phyloP scores from a whole-genome alignment of 345 rosid genomes.

The Rhodamnia rubescens region DNA sequence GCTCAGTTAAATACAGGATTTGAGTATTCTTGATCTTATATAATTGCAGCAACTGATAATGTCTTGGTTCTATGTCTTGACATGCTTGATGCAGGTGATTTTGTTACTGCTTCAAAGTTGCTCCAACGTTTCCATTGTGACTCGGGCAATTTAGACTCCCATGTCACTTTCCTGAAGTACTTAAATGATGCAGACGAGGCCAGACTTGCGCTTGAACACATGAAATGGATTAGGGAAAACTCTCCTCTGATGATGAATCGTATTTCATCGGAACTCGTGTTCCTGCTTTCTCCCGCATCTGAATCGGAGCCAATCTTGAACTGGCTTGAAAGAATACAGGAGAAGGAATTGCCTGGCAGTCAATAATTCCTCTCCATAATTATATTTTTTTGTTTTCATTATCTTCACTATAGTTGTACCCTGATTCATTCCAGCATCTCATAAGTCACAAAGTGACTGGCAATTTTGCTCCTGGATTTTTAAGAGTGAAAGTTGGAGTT shows the following conservation, averaged over 20 bases:
- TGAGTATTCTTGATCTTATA: background rate
- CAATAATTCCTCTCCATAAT: background rate
- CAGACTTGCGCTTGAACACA: constrained; percentile 37
- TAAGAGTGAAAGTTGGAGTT: background rate
- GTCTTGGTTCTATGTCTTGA: background rate
- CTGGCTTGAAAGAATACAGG: constrained; percentile 14
- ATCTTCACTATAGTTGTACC: too few relatives aligned
- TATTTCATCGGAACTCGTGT: constrained; percentile 28
- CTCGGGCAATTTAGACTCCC: constrained; percentile 26
- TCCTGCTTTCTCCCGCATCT: constrained; percentile 29
- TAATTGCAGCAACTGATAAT: background rate
- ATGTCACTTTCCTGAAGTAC: constrained; percentile 44
- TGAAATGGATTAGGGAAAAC: constrained; percentile 28
- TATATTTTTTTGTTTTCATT: too few relatives aligned
- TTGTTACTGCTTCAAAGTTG: constrained; percentile 31
- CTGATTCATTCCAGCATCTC: too few relatives aligned
- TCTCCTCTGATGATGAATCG: constrained; percentile 27
- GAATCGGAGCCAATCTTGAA: constrained; percentile 26
- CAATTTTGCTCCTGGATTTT: background rate
- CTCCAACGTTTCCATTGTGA: constrained; percentile 24
- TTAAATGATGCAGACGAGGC: constrained; percentile 47
- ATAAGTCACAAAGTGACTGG: too few relatives aligned
- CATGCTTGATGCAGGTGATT: constrained; percentile 27
- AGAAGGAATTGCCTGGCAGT: background rate
- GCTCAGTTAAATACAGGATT: background rate